phyloP scores from a whole-genome alignment of 768 basidiomycete genomes.

The Boletellus ananiceps region DNA sequence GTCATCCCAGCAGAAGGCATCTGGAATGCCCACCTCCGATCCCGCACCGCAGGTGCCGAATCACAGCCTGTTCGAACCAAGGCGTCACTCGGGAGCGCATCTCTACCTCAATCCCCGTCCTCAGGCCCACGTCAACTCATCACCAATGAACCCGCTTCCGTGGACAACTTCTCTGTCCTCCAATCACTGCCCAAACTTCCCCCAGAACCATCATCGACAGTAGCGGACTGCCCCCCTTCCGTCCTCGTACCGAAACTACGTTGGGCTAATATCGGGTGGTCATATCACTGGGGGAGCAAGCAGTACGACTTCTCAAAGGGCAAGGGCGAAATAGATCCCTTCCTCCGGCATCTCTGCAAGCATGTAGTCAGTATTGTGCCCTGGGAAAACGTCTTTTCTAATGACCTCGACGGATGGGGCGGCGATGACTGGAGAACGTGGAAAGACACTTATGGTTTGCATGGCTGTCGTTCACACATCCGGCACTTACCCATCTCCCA shows the following conservation, averaged over 20 bases:
- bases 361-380: constrained; percentile 56
- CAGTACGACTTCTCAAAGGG: constrained; percentile 84
- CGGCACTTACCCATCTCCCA: constrained; percentile 25
- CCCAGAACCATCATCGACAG: constrained; percentile 59
- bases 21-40: constrained; percentile 58
- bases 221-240: constrained; percentile 45
- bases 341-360: constrained; percentile 56
- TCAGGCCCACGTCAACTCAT: constrained; percentile 64
- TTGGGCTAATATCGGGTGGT: constrained; percentile 96
- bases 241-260: constrained; percentile 72
- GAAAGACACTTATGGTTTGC: constrained; percentile 73
- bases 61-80: constrained; percentile 38
- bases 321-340: constrained; percentile 55
- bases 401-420: constrained; percentile 45
- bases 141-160: constrained; percentile 64
- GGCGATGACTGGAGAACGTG: constrained; percentile 67
- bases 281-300: constrained; percentile 96
- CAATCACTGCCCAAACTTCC: constrained; percentile 55
- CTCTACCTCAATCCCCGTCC: constrained; percentile 8
- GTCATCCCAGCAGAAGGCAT: constrained; percentile 66
- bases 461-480: constrained; percentile 3
- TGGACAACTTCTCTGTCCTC: constrained; percentile 50
- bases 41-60: constrained; percentile 30
- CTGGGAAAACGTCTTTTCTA: constrained; percentile 64
- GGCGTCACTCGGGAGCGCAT: constrained; percentile 13